Conservation (phyloP, 202 grass and related monocot species). For the Carex arenaria region DNA sequence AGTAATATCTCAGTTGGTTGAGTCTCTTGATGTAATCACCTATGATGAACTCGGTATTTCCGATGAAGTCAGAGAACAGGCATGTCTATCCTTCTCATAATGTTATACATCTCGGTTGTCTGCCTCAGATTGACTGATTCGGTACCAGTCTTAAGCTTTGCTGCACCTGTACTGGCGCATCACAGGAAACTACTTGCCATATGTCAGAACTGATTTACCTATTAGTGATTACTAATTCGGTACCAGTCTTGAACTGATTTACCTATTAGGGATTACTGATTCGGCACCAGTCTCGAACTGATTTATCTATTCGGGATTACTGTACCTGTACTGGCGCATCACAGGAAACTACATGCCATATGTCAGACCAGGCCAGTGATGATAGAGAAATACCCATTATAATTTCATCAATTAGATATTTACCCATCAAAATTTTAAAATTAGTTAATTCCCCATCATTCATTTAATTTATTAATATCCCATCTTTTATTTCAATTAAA, state of each 20-base stretch:
- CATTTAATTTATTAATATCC: too few relatives aligned
- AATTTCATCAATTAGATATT: too few relatives aligned
- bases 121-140: background rate
- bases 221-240: too few relatives aligned
- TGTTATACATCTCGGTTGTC: background rate
- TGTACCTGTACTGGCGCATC: background rate
- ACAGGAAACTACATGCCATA: background rate
- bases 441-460: too few relatives aligned
- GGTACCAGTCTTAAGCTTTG: background rate
- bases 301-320: background rate
- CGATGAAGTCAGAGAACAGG: slow-evolving; percentile 89
- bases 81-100: background rate
- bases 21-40: slow-evolving; percentile 47
- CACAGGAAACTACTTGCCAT: too few relatives aligned
- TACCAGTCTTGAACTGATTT: too few relatives aligned
- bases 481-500: too few relatives aligned
- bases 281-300: background rate
- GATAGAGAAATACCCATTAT: too few relatives aligned
- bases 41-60: slow-evolving; percentile 60
- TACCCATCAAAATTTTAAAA: too few relatives aligned
- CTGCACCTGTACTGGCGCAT: too few relatives aligned
- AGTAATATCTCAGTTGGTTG: slow-evolving; percentile 48
- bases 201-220: too few relatives aligned
- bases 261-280: too few relatives aligned
- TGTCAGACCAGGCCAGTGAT: background rate